Evolutionary conservation across 1,284 basidiomycete species (phyloP).

Genomic region (Coniferiporia sulphurascens): DNA sequence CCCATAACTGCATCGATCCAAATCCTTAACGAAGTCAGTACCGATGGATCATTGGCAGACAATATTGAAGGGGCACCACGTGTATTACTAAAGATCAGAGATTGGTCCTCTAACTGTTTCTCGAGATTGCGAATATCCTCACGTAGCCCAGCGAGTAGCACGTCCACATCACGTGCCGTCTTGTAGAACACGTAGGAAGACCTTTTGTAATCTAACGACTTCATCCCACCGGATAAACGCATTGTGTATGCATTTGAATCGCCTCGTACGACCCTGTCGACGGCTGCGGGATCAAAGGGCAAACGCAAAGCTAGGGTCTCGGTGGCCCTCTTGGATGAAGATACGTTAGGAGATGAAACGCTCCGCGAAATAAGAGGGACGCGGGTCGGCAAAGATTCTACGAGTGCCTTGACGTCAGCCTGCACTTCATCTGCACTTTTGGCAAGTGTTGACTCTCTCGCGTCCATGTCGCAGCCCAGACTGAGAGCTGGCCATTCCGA

Average conservation of each 20-base stretch:
- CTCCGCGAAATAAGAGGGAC: conserved; percentile 24
- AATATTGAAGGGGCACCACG: neutral
- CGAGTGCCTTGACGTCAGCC: conserved; percentile 10
- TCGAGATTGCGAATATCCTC: neutral
- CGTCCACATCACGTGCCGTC: conserved; percentile 7
- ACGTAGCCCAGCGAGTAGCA: neutral
- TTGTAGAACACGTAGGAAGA: conserved; percentile 9
- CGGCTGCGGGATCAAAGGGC: conserved; percentile 53
- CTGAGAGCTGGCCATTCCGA: conserved; percentile 10
- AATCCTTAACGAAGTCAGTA: neutral
- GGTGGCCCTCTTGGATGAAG: neutral
- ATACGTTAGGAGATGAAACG: conserved; percentile 29
- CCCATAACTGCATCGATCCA: neutral
- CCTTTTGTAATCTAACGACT: conserved; percentile 31
- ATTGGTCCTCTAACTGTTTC: conserved; percentile 7
- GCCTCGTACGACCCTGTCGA: conserved; percentile 65
- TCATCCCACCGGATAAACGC: conserved; percentile 51
- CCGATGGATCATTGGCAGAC: neutral
- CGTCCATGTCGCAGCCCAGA: conserved; percentile 31
- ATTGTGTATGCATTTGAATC: conserved; percentile 68
- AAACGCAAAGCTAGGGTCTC: conserved; percentile 33
- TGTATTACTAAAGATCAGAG: neutral
- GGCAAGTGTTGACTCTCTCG: conserved; percentile 34
- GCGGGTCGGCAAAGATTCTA: conserved; percentile 21
- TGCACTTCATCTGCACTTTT: conserved; percentile 36